Evolutionary conservation across 306 rosid genomes (phyloP).

Genomic region (Macrotyloma uniflorum): DNA sequence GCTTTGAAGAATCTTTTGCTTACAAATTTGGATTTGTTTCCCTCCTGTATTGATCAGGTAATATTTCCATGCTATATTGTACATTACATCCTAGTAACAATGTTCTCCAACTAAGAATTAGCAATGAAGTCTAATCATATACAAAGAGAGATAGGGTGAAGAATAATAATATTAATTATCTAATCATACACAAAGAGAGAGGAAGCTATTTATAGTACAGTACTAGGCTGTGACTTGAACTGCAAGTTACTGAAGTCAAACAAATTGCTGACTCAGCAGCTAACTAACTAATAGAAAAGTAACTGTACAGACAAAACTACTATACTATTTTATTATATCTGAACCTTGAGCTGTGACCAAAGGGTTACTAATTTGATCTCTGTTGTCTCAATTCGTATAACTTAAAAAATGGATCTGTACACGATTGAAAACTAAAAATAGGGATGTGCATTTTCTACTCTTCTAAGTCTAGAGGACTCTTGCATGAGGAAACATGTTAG

Average conservation of each 20-base stretch:
- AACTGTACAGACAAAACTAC: too few species aligned
- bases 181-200: too few species aligned
- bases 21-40: slow-evolving; percentile 96
- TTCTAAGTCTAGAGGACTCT: background rate
- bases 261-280: too few species aligned
- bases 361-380: slow-evolving; percentile 4
- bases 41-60: slow-evolving; percentile 99
- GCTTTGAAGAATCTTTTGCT: slow-evolving; percentile 93
- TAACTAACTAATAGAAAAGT: too few species aligned
- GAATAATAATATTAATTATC: too few species aligned
- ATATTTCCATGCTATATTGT: slow-evolving; percentile 26
- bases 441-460: background rate
- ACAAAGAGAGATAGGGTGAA: too few species aligned
- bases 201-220: too few species aligned
- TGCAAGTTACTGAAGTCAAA: too few species aligned
- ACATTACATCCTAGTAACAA: background rate
- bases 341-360: background rate
- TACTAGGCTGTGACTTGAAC: too few species aligned
- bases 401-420: background rate
- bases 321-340: background rate
- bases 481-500: too few species aligned
- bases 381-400: slow-evolving; percentile 5
- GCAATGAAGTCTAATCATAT: slow-evolving; percentile 11
- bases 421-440: background rate
- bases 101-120: slow-evolving; percentile 16